These are phyloP conservation scores for Rugonectria rugulosa DNA, from an alignment of 2,329 filamentous ascomycete species.

Conservation along the genomic window DNA sequence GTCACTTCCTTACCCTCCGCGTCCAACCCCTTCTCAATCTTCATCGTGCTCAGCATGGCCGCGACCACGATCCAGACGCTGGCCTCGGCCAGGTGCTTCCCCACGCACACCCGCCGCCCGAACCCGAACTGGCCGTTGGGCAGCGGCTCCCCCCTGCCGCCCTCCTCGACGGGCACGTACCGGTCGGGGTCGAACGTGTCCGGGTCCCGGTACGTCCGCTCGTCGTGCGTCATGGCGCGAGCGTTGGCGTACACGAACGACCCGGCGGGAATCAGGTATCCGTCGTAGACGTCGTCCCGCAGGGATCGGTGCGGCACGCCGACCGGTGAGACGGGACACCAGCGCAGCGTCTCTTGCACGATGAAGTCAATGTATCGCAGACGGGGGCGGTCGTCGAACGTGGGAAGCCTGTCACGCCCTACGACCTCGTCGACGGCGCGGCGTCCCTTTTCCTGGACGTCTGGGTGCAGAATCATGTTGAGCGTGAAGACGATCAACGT, in stretches of 20 bases:
- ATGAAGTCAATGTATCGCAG: constrained; percentile 55
- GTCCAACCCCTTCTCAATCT: constrained; percentile 43
- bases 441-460: constrained; percentile 55
- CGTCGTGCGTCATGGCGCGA: constrained; percentile 54
- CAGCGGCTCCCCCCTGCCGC: constrained; percentile 53
- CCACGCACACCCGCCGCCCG: constrained; percentile 59
- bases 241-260: constrained; percentile 52
- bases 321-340: constrained; percentile 54
- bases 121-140: constrained; percentile 60
- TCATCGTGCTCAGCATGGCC: constrained; percentile 48
- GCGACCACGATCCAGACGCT: constrained; percentile 52
- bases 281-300: constrained; percentile 64
- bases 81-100: constrained; percentile 57
- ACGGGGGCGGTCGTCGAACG: constrained; percentile 51
- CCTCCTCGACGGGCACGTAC: constrained; percentile 45
- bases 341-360: constrained; percentile 56
- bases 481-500: constrained; percentile 55
- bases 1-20: constrained; percentile 45
- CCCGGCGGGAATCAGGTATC: constrained; percentile 64
- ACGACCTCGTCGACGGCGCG: constrained; percentile 56
- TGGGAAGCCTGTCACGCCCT: constrained; percentile 53
- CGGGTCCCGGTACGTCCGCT: constrained; percentile 49
- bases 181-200: constrained; percentile 56
- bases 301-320: constrained; percentile 63
- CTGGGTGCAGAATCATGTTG: constrained; percentile 51